Evolutionary conservation across 805 yeast species (phyloP).

Genomic region (Ogataea sp.): DNA sequence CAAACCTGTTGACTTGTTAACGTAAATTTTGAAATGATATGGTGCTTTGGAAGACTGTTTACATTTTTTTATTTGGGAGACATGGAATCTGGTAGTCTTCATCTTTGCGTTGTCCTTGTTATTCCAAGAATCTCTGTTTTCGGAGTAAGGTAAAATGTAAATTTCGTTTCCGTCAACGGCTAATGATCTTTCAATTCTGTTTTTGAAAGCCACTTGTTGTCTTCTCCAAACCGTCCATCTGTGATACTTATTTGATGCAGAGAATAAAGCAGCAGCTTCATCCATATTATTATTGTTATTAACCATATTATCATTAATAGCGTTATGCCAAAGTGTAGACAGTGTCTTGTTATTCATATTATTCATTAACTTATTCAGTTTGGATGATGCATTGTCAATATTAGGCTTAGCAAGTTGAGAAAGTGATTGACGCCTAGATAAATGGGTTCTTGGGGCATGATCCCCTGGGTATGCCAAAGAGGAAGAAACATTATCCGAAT

Average conservation of each 20-base stretch:
- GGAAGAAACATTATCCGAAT: not conserved
- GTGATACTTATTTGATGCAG: constrained; percentile 59
- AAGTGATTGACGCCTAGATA: not conserved
- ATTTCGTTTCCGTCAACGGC: constrained; percentile 94
- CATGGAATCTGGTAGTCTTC: constrained; percentile 83
- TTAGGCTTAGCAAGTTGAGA: constrained; percentile 1
- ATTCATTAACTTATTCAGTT: constrained; percentile 15
- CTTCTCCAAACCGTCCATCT: constrained; percentile 86
- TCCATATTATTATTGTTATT: too few relatives aligned
- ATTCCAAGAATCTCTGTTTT: constrained; percentile 51
- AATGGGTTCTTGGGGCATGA: not conserved
- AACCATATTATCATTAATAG: constrained; percentile 4
- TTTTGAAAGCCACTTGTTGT: constrained; percentile 76
- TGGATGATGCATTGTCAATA: constrained; percentile 5
- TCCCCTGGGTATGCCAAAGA: not conserved
- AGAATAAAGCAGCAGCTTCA: not conserved
- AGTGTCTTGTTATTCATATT: constrained; percentile 17
- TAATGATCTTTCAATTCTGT: constrained; percentile 71
- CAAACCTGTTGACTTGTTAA: constrained; percentile 57
- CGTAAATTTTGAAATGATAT: constrained; percentile 72
- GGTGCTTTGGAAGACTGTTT: constrained; percentile 75
- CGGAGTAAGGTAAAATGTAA: constrained; percentile 81
- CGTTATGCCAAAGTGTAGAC: constrained; percentile 17
- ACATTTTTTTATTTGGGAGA: constrained; percentile 64
- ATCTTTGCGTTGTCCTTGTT: constrained; percentile 50